Percentiles rank a stretch among this genome's conserved stretches.
phyloP scores from a whole-genome alignment of 2,329 filamentous ascomycete genomes.

The Parastagonospora avenae region DNA sequence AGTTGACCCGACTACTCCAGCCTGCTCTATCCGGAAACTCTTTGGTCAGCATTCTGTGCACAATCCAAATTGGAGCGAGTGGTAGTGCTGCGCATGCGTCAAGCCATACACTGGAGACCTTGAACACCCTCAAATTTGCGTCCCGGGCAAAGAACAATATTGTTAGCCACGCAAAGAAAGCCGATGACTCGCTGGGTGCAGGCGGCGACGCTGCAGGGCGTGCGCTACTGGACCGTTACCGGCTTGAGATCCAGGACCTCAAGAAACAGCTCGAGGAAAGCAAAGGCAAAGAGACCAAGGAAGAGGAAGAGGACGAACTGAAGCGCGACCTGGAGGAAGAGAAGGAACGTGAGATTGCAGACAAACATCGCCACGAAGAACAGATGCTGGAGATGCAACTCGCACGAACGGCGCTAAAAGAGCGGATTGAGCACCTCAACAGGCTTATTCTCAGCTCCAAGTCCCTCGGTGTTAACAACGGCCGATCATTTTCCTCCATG shows the following conservation, averaged over 20 bases:
- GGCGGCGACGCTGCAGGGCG: constrained; percentile 82
- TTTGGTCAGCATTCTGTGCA: constrained; percentile 95
- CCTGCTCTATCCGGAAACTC: constrained; percentile 91
- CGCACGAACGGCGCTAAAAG: constrained; percentile 91
- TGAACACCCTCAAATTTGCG: constrained; percentile 97
- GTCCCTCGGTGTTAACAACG: constrained; percentile 84
- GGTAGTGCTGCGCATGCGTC: constrained; percentile 73
- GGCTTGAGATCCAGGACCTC: constrained; percentile 87
- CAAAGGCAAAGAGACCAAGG: constrained; percentile 65
- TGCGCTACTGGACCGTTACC: constrained; percentile 88
- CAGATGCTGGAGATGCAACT: constrained; percentile 99
- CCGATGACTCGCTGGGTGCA: constrained; percentile 81
- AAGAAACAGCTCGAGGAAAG: constrained; percentile 78
- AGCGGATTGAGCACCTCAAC: constrained; percentile 96
- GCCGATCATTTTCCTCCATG: constrained; percentile 49
- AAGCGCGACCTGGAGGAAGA: constrained; percentile 74
- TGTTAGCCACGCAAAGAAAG: constrained; percentile 93
- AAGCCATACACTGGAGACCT: constrained; percentile 81
- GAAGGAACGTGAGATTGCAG: constrained; percentile 68
- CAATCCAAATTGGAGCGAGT: constrained; percentile 84
- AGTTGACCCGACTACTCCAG: constrained; percentile 90
- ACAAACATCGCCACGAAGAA: constrained; percentile 87
- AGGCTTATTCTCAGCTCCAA: constrained; percentile 94
- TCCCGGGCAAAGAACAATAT: constrained; percentile 97
- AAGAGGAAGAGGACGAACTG: constrained; percentile 55